Conservation (phyloP, 83 land plant species). For the Thuja plicata region DNA sequence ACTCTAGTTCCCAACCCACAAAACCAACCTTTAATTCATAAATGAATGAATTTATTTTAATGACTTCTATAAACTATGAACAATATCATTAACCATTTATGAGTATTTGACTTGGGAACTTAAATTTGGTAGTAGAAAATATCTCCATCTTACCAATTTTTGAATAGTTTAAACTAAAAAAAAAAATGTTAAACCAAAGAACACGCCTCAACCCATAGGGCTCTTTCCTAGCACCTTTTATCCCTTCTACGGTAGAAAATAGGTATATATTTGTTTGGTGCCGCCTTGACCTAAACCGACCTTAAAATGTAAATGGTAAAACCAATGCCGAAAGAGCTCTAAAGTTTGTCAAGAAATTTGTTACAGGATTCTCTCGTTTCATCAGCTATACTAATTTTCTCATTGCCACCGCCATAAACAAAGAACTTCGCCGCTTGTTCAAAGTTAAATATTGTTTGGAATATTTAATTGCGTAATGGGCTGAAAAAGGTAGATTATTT, state of each 20-base stretch:
- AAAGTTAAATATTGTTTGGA: not conserved
- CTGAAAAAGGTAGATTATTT: slow-evolving; percentile 5
- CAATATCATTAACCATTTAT: too few relatives aligned
- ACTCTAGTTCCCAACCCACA: too few relatives aligned
- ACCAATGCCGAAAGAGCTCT: not conserved
- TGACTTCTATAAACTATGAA: too few relatives aligned
- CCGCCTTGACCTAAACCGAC: not conserved
- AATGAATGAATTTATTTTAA: too few relatives aligned
- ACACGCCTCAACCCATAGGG: too few relatives aligned
- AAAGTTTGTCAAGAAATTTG: not conserved
- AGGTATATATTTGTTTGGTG: not conserved
- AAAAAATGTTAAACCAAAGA: too few relatives aligned
- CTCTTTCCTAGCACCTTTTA: not conserved
- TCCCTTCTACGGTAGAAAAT: not conserved
- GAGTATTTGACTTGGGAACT: too few relatives aligned
- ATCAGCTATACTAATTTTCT: not conserved
- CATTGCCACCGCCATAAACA: slow-evolving; percentile 2
- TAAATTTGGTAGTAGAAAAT: too few relatives aligned
- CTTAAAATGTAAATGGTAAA: not conserved
- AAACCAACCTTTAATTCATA: too few relatives aligned
- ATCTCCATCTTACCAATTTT: too few relatives aligned
- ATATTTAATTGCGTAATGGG: slow-evolving; percentile 10
- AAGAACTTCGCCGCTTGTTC: not conserved
- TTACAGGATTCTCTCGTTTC: not conserved
- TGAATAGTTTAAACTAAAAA: too few relatives aligned